Evolutionary conservation across 192 early-diverging fungal genomes (phyloP).

Genomic region (Chytriomyces sp.): DNA sequence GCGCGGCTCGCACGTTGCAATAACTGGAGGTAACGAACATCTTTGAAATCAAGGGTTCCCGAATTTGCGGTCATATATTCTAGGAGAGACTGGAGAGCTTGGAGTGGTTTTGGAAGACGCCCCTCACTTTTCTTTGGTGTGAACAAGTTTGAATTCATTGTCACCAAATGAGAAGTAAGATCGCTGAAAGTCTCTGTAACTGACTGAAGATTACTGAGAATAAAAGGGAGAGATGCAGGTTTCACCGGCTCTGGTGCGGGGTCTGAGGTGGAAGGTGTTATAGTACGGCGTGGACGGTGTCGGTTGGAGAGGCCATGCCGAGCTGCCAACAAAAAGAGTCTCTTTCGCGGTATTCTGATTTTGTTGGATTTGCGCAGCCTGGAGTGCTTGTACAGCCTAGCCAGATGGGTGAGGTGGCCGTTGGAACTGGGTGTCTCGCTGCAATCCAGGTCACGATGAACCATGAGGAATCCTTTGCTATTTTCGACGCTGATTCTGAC

Average conservation of each 20-base stretch:
- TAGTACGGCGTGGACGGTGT: not conserved
- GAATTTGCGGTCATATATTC: not conserved
- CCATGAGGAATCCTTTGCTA: no score
- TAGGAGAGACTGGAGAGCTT: not conserved
- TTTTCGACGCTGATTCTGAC: no score
- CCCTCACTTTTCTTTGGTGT: not conserved
- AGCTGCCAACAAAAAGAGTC: no score
- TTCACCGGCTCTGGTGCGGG: not conserved
- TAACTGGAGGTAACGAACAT: conserved; percentile 1
- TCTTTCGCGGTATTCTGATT: no score
- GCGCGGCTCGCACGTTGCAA: not conserved
- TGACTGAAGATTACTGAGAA: not conserved
- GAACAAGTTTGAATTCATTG: not conserved
- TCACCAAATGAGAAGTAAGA: not conserved
- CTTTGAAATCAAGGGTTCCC: not conserved
- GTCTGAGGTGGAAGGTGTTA: not conserved
- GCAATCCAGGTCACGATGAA: no score
- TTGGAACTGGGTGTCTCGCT: no score
- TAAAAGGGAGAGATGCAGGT: not conserved
- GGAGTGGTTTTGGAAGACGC: not conserved
- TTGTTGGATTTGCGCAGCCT: no score
- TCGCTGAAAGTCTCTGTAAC: not conserved
- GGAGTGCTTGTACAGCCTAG: no score
- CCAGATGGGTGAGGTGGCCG: no score
- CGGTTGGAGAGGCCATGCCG: no score